Conservation (phyloP, 768 basidiomycete genomes). For the Mrakia blollopis region DNA sequence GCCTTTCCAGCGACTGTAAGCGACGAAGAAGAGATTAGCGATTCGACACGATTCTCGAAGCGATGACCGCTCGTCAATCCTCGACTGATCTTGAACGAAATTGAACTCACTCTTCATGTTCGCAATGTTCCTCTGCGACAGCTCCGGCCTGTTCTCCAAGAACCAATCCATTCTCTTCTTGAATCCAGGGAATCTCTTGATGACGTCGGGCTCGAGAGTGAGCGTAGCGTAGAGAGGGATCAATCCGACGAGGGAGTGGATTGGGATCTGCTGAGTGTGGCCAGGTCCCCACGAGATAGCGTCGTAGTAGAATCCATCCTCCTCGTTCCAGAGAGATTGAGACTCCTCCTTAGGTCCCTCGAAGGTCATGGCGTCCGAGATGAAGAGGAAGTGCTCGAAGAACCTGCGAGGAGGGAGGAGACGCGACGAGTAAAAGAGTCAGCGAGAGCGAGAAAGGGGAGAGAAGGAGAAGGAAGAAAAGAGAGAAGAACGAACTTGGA, state of each 20-base stretch:
- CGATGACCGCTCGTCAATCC: no score
- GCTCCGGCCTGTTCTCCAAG: constrained; percentile 81
- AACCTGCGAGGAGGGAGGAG: constrained; percentile 22
- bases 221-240: constrained; percentile 94
- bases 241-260: constrained; percentile 92
- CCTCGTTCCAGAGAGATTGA: constrained; percentile 84
- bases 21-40: no score
- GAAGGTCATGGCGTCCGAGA: constrained; percentile 97
- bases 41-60: background rate
- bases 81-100: background rate
- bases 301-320: constrained; percentile 98
- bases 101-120: constrained; percentile 80
- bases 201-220: constrained; percentile 79
- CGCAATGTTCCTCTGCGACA: constrained; percentile 87
- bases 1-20: constrained; percentile 63
- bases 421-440: no score
- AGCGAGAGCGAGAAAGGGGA: constrained; percentile 15
- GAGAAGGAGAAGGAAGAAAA: constrained; percentile 66
- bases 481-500: constrained; percentile 62
- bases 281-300: constrained; percentile 79
- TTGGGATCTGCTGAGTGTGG: constrained; percentile 76
- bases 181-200: constrained; percentile 93
- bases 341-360: constrained; percentile 66
- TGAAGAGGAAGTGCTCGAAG: constrained; percentile 89
- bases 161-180: constrained; percentile 99